Conservation (phyloP, 305 asterid genomes). For the Lippia alba region DNA sequence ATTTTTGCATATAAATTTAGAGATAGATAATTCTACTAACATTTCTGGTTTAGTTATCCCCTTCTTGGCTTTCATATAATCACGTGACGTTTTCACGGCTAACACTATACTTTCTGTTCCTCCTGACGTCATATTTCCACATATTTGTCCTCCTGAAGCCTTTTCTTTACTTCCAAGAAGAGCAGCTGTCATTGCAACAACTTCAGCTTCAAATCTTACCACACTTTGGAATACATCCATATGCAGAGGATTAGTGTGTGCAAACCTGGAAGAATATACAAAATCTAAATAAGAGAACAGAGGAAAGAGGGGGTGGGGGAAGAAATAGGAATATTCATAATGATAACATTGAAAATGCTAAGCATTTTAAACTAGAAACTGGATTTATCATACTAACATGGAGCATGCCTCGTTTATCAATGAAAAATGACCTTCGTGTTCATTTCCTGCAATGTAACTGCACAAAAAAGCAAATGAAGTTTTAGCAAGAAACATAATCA, state of each 20-base stretch:
- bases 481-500: constrained; percentile 22
- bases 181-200: constrained; percentile 93
- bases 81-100: constrained; percentile 94
- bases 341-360: constrained; percentile 12
- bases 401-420: constrained; percentile 97
- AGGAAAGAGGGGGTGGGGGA: neutral
- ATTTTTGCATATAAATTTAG: constrained; percentile 27
- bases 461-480: constrained; percentile 36
- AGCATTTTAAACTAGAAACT: constrained; percentile 5
- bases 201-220: constrained; percentile 92
- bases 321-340: neutral
- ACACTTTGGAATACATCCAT: constrained; percentile 93
- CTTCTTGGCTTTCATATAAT: constrained; percentile 83
- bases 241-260: constrained; percentile 98
- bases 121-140: constrained; percentile 99
- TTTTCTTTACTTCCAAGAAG: constrained; percentile 90
- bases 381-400: constrained; percentile 68
- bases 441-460: constrained; percentile 94
- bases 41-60: constrained; percentile 93
- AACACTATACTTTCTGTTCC: constrained; percentile 97
- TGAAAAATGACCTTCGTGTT: constrained; percentile 92
- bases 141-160: constrained; percentile 80
- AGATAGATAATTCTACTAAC: constrained; percentile 47
- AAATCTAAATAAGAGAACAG: constrained; percentile 20
- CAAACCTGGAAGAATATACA: constrained; percentile 68